phyloP scores from a whole-genome alignment of 177 flowering plant species.

The Vitis hybrid region DNA sequence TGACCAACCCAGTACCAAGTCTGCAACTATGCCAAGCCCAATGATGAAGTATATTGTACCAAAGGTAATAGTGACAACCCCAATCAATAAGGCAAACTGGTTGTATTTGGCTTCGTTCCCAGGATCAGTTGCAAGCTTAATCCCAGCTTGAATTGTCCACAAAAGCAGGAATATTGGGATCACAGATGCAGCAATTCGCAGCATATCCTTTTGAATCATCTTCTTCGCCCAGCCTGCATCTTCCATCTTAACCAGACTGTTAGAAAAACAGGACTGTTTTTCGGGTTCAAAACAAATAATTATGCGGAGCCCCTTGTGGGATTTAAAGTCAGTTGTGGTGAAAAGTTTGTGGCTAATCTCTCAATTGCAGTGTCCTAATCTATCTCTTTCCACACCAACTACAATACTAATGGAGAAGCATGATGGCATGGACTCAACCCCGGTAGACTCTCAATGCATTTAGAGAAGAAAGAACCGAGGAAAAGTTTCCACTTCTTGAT shows the following conservation, averaged over 20 bases:
- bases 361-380: too few species aligned
- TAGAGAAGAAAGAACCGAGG: too few species aligned
- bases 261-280: too few species aligned
- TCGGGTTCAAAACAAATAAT: too few species aligned
- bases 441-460: too few species aligned
- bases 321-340: too few species aligned
- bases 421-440: too few species aligned
- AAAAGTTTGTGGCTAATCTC: too few species aligned
- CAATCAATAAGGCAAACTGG: conserved; percentile 6
- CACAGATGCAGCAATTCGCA: not conserved
- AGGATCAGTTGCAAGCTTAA: conserved; percentile 8
- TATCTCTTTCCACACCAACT: too few species aligned
- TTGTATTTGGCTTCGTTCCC: not conserved
- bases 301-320: too few species aligned
- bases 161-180: conserved; percentile 8
- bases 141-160: conserved; percentile 17
- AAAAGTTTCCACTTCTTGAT: too few species aligned
- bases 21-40: conserved; percentile 15
- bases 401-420: too few species aligned
- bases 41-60: conserved; percentile 13
- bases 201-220: not conserved
- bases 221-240: not conserved
- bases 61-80: conserved; percentile 10
- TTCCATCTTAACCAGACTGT: not conserved
- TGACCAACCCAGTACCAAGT: conserved; percentile 7